Percentiles rank a stretch among this genome's conserved stretches.
Conservation (phyloP, 495 filamentous ascomycete genomes). For the Elasticomyces elasticus region DNA sequence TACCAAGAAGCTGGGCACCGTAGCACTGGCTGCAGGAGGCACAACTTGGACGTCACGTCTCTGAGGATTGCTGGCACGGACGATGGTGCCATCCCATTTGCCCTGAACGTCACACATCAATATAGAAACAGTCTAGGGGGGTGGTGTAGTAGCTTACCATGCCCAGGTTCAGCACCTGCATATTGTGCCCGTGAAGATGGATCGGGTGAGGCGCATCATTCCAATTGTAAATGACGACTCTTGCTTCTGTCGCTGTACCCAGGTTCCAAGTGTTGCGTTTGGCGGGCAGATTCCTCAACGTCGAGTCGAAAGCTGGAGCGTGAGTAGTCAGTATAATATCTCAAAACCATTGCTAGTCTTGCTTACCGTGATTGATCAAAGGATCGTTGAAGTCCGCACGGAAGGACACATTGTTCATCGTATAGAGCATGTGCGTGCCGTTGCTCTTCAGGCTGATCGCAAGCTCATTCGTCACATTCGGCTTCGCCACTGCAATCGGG, state of each 20-base stretch:
- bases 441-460: constrained; percentile 41
- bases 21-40: constrained; percentile 29
- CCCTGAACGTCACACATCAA: too few species aligned
- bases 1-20: constrained; percentile 4
- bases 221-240: constrained; percentile 47
- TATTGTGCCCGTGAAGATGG: constrained; percentile 38
- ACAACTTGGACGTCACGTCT: constrained; percentile 33
- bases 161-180: constrained; percentile 21
- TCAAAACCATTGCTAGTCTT: too few species aligned
- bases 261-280: background rate
- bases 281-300: background rate
- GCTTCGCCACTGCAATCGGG: constrained; percentile 39
- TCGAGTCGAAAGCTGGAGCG: background rate
- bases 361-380: background rate
- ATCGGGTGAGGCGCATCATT: constrained; percentile 25
- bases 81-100: constrained; percentile 33
- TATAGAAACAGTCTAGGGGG: too few species aligned
- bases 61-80: constrained; percentile 27
- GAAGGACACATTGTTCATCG: constrained; percentile 43
- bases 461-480: constrained; percentile 40
- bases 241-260: constrained; percentile 23
- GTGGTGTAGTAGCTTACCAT: constrained; percentile 37
- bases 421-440: constrained; percentile 42
- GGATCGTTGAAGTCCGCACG: constrained; percentile 51
- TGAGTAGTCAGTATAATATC: too few species aligned